phyloP scores from a whole-genome alignment of 441 rosid genomes.

The Adansonia rubrostipa region DNA sequence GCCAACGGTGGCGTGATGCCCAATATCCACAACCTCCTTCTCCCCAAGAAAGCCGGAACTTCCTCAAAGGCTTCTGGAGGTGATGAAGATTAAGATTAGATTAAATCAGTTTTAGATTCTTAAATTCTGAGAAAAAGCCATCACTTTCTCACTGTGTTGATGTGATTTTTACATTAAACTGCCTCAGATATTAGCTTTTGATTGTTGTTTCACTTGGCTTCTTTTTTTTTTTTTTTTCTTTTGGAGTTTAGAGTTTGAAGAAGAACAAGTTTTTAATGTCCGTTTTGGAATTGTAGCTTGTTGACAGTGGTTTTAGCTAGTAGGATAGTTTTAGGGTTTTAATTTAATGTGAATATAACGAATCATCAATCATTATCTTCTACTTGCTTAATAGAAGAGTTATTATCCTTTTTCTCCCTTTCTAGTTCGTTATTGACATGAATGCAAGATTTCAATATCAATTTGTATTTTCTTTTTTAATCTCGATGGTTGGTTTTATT shows the following conservation, averaged over 20 bases:
- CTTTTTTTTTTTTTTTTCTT: not conserved
- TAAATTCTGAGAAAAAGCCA: not conserved
- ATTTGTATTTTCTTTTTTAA: not conserved
- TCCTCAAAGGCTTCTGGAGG: conserved; percentile 66
- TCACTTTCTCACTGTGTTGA: not conserved
- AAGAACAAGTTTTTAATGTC: not conserved
- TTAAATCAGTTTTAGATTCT: not conserved
- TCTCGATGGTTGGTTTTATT: not conserved
- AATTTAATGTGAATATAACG: conserved; percentile 26
- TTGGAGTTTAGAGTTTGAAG: conserved; percentile 13
- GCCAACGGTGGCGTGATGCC: conserved; percentile 98
- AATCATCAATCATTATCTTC: conserved; percentile 3
- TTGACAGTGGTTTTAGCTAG: not conserved
- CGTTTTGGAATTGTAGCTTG: not conserved
- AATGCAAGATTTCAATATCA: not conserved
- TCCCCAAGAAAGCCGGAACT: conserved; percentile 80
- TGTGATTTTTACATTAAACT: not conserved
- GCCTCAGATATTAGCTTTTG: not conserved
- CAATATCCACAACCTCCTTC: conserved; percentile 87
- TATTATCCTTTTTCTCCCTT: not conserved
- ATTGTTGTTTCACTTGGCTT: not conserved
- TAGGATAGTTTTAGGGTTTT: conserved; percentile 13
- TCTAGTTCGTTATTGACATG: not conserved
- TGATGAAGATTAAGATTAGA: conserved; percentile 41
- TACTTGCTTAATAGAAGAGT: conserved; percentile 24